phyloP scores from a whole-genome alignment of 768 basidiomycete species.

The Plicaturopsis crispa region DNA sequence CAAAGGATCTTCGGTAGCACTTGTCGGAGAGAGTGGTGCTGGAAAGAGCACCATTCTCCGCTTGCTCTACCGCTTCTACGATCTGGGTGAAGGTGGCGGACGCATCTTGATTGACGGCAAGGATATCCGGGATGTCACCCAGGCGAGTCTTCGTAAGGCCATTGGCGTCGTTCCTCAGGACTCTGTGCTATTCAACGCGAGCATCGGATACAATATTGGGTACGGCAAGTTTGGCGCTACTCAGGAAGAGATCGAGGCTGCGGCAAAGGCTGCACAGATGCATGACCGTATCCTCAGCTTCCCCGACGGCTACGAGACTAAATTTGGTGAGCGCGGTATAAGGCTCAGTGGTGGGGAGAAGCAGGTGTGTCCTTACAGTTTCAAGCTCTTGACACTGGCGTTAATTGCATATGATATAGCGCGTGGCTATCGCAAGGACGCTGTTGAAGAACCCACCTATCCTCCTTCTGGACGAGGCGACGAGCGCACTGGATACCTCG shows the following conservation, averaged over 20 bases:
- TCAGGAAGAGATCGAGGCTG: conserved; percentile 68
- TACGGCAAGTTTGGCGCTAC: conserved; percentile 74
- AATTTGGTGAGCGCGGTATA: conserved; percentile 86
- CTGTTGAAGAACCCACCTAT: conserved; percentile 82
- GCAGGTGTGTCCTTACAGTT: too few species aligned
- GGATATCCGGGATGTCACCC: conserved; percentile 80
- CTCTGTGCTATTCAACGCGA: conserved; percentile 63
- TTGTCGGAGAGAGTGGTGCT: conserved; percentile 79
- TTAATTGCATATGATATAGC: too few species aligned
- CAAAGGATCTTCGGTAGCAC: conserved; percentile 79
- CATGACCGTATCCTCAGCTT: conserved; percentile 80
- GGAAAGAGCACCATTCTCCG: conserved; percentile 83
- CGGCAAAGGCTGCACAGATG: conserved; percentile 79
- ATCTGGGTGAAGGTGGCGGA: conserved; percentile 71
- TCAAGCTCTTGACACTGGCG: too few species aligned
- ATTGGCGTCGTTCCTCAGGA: conserved; percentile 94
- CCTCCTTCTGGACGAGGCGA: conserved; percentile 71
- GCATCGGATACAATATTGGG: conserved; percentile 67
- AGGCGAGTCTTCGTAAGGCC: conserved; percentile 65
- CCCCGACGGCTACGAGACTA: conserved; percentile 81
- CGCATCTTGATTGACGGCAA: conserved; percentile 79
- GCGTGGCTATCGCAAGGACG: conserved; percentile 83
- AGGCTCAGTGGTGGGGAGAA: conserved; percentile 85
- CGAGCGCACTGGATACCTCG: conserved; percentile 81
- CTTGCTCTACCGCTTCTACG: conserved; percentile 91